Conservation (phyloP, 2,329 filamentous ascomycete genomes). For the Talaromyces sp. region DNA sequence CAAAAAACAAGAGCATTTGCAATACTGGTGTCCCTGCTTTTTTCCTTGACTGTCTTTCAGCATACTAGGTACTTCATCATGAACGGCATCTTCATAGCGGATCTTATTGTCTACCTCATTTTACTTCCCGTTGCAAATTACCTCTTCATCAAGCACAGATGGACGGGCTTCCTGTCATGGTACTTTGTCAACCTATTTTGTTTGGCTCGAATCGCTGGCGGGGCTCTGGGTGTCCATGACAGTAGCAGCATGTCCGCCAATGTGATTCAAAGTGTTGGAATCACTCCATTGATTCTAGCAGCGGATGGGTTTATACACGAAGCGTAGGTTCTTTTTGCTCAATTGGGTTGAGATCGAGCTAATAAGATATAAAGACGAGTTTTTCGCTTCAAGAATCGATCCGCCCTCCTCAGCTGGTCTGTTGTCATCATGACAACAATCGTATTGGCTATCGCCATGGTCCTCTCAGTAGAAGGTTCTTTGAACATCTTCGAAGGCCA, state of each 20-base stretch:
- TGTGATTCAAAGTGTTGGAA: constrained; percentile 7
- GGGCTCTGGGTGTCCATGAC: constrained; percentile 5
- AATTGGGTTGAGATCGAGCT: not conserved
- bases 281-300: constrained; percentile 6
- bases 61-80: not conserved
- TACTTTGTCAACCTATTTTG: constrained; percentile 9
- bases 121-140: not conserved
- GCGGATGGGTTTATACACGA: constrained; percentile 9
- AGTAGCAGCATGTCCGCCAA: not conserved
- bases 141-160: not conserved
- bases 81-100: constrained; percentile 1
- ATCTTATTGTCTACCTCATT: not conserved
- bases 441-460: not conserved
- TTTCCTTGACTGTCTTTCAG: not conserved
- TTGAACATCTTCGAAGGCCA: not conserved
- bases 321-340: constrained; percentile 1
- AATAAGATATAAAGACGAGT: not conserved
- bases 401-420: not conserved
- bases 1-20: too few species aligned
- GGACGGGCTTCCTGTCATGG: not conserved
- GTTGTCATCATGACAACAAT: not conserved
- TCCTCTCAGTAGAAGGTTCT: not conserved
- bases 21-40: not conserved
- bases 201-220: constrained; percentile 8
- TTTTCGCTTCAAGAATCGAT: not conserved